Percentiles rank a stretch among this genome's conserved stretches.
Conservation (phyloP, 208 protist species). For the Trypanosomatidae sp. region DNA sequence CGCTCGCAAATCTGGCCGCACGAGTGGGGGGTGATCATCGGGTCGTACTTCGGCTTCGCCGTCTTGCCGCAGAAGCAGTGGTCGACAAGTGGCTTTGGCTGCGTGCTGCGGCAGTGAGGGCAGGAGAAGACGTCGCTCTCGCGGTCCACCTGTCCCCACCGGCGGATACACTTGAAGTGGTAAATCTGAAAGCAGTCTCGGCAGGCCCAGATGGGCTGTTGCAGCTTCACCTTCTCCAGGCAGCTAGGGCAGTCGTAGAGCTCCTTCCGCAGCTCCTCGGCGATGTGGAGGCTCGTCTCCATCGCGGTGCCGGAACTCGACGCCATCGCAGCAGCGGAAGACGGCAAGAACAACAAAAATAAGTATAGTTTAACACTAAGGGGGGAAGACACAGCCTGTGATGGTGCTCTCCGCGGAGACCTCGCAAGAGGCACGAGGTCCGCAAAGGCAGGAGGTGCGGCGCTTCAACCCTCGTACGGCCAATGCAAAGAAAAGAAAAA, state of each 20-base stretch:
- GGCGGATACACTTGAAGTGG: constrained; percentile 72
- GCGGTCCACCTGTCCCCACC: constrained; percentile 43
- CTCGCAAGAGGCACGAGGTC: no score
- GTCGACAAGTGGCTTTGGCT: constrained; percentile 29
- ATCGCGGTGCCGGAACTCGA: background rate
- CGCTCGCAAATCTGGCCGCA: constrained; percentile 65
- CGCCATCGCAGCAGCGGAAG: background rate
- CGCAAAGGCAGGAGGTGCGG: no score
- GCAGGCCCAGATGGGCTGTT: constrained; percentile 61
- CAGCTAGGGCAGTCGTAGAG: constrained; percentile 73
- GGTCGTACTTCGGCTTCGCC: constrained; percentile 56
- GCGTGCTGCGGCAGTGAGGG: constrained; percentile 48
- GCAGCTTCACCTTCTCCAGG: constrained; percentile 49
- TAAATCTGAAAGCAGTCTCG: constrained; percentile 62
- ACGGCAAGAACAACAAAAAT: no score
- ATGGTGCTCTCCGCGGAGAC: no score
- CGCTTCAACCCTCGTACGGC: no score
- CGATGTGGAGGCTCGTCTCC: constrained; percentile 24
- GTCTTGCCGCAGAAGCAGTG: constrained; percentile 75
- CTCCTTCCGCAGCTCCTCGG: constrained; percentile 40
- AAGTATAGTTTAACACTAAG: no score
- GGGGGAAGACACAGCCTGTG: no score
- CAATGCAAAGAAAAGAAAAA: no score
- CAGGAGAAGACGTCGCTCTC: constrained; percentile 30
- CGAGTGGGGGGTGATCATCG: constrained; percentile 74